Evolutionary conservation across 1,284 basidiomycete genomes (phyloP).

Genomic region (Filobasidium uniguttulatum): DNA sequence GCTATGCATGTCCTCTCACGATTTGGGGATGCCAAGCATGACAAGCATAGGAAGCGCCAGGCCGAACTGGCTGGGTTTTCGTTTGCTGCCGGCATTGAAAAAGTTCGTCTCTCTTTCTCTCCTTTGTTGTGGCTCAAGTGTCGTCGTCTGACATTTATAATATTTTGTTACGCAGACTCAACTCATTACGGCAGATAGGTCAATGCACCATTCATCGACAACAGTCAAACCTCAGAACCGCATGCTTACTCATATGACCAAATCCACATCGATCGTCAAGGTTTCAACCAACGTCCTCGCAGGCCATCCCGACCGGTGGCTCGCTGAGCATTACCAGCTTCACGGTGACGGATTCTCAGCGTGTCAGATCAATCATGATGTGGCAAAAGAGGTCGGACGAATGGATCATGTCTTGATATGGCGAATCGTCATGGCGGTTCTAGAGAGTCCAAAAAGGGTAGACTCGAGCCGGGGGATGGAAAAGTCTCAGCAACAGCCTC

Average conservation of each 20-base stretch:
- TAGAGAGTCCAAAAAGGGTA: too few relatives aligned
- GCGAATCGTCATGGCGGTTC: slow-evolving; percentile 7
- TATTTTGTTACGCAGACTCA: neutral
- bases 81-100: slow-evolving; percentile 8
- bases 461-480: too few relatives aligned
- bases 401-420: slow-evolving; percentile 10
- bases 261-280: slow-evolving; percentile 24
- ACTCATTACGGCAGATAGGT: slow-evolving; percentile 3
- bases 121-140: neutral
- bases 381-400: neutral
- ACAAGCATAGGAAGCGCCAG: slow-evolving; percentile 1
- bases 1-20: slow-evolving; percentile 29
- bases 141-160: neutral
- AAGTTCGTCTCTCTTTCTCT: neutral
- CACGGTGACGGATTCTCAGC: neutral
- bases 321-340: neutral
- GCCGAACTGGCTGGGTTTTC: slow-evolving; percentile 17
- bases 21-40: slow-evolving; percentile 20
- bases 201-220: slow-evolving; percentile 8
- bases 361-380: neutral
- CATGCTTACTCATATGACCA: slow-evolving; percentile 11
- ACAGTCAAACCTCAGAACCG: slow-evolving; percentile 3
- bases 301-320: neutral
- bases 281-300: slow-evolving; percentile 13
- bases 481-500: too few relatives aligned